Base-by-base conservation (phyloP, 179 eudicot species). In the Spergularia azorica region DNA sequence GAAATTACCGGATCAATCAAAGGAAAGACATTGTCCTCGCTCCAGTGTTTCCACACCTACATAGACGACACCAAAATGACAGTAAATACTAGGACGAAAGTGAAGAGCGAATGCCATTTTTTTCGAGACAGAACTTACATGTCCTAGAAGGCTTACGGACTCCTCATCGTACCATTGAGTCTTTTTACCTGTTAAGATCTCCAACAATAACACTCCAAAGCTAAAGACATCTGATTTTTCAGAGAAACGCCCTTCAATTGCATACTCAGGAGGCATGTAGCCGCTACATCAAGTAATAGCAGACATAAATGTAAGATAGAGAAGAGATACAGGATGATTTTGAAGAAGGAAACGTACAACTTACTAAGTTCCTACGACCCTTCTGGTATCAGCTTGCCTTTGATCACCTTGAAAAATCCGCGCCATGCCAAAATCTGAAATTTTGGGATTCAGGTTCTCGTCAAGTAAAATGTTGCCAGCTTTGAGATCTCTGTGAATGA, bases 221-320 rank as follows among this genome's bases (percentile, higher is more conserved):
- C 87, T 83, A 63, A 66, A 85, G 8, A 89, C 83, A 56, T 89
- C 88, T 14, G 90, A 89, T 62, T 89, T 89, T 58, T 82, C 85
- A 0, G 88, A 89, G 58, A 87, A 87, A 6, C 46, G 63, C 5
- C 90, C 90, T n/a, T 74, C 69, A 77, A 85, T 84, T 70, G 87
- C 91, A 77, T 89, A 87, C 69, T 87, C 89, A 0, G 87, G 90
- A 43, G 90, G 77, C 89, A 89, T 87, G 48, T 84, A 83, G 13
- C 90, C 89, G 14, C 90, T 89, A 71, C 48, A 82, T 9, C 4
- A 21, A 36, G n/a, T 39, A 38, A 11, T 50, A 50, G 18, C 48
- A 69, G 21, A 43, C 20, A 55, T 60, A 26, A 69, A 69, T 26
- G 41, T 54, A 52, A 69, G 39, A 15, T 38, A 26, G 38, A 57